Conservation (phyloP, 1,284 basidiomycete genomes). For the Bondarzewia mesenterica region DNA sequence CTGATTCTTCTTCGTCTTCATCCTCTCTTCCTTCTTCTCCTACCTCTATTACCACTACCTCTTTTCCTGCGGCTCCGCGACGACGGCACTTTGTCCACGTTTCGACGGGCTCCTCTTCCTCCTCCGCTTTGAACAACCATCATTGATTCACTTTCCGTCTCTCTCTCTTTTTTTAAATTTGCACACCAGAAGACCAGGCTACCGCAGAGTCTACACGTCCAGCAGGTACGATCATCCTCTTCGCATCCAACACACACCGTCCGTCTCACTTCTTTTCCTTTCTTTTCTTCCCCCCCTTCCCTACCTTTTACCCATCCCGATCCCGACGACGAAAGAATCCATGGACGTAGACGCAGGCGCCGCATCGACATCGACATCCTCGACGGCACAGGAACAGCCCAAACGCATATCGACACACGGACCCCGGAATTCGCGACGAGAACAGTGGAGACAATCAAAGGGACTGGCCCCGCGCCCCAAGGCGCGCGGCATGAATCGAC, state of each 20-base stretch:
- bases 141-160: too few relatives aligned
- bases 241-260: background rate
- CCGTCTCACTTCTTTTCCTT: background rate
- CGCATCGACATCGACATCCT: constrained; percentile 9
- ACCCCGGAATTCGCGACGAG: constrained; percentile 57
- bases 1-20: background rate
- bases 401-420: constrained; percentile 67
- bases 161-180: too few relatives aligned
- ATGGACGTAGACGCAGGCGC: constrained; percentile 43
- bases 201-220: too few relatives aligned
- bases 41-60: background rate
- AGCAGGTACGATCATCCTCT: too few relatives aligned
- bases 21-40: background rate
- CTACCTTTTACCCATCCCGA: background rate
- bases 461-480: constrained; percentile 48
- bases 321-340: constrained; percentile 32
- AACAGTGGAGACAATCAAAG: constrained; percentile 70
- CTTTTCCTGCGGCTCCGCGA: too few relatives aligned
- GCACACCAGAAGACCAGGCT: too few relatives aligned
- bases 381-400: too few relatives aligned
- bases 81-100: too few relatives aligned
- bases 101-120: too few relatives aligned
- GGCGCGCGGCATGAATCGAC: constrained; percentile 52
- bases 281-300: background rate
- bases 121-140: too few relatives aligned